Percentiles rank a stretch among this genome's conserved stretches.
phyloP scores from a whole-genome alignment of 352 stramenopile genomes.

The Phytophthora palmivora region DNA sequence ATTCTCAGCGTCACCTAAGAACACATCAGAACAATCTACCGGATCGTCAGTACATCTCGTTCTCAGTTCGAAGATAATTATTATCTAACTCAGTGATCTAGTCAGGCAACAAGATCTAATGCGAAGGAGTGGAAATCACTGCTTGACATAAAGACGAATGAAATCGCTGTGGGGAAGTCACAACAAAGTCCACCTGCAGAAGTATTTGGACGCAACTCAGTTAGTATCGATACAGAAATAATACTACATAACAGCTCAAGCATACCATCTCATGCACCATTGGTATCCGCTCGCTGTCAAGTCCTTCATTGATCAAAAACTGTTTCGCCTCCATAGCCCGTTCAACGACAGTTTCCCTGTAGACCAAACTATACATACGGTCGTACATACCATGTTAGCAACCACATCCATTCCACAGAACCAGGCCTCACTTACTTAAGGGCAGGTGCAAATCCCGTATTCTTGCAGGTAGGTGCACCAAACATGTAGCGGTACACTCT shows the following conservation, averaged over 20 bases:
- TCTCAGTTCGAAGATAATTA: slow-evolving; percentile 9
- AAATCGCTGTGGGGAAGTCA: slow-evolving; percentile 54
- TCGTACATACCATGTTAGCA: slow-evolving; percentile 3
- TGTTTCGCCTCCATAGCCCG: slow-evolving; percentile 62
- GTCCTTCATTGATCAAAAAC: slow-evolving; percentile 54
- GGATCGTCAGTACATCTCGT: slow-evolving; percentile 16
- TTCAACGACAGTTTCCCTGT: slow-evolving; percentile 57
- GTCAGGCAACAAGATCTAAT: slow-evolving; percentile 14
- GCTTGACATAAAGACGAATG: slow-evolving; percentile 75
- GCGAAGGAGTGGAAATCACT: slow-evolving; percentile 31
- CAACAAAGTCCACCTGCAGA: slow-evolving; percentile 74
- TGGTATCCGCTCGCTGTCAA: slow-evolving; percentile 38
- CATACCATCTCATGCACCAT: slow-evolving; percentile 70
- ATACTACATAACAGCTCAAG: not conserved
- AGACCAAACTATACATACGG: slow-evolving; percentile 54
- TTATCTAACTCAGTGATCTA: slow-evolving; percentile 1
- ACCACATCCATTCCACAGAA: not conserved
- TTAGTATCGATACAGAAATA: not conserved
- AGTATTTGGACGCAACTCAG: not conserved
- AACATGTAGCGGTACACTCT: slow-evolving; percentile 84
- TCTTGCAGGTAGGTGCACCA: slow-evolving; percentile 51
- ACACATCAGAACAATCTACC: slow-evolving; percentile 6
- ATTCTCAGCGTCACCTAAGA: not conserved
- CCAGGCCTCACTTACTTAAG: slow-evolving; percentile 56
- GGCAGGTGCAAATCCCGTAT: slow-evolving; percentile 75